Evolutionary conservation across 495 filamentous ascomycete species (phyloP).

Genomic region (Hypoxylon subgilvum): DNA sequence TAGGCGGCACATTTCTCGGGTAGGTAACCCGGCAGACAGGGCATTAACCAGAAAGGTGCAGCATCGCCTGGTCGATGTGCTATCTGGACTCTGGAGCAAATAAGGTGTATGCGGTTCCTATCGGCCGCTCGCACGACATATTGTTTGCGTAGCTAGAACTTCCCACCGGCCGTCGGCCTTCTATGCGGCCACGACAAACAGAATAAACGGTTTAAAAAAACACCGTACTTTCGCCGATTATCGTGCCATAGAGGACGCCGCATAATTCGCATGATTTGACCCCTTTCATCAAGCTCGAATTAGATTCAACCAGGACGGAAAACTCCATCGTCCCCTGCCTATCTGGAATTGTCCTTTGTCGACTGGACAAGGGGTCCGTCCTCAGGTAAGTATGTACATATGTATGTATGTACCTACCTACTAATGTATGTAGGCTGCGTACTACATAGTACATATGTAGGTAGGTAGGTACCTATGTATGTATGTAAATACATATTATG

Average conservation of each 20-base stretch:
- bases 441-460: background rate
- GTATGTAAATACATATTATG: constrained; percentile 30
- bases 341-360: constrained; percentile 29
- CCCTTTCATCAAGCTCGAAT: constrained; percentile 23
- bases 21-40: constrained; percentile 30
- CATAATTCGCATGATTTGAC: constrained; percentile 31
- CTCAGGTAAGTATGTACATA: background rate
- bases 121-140: constrained; percentile 5
- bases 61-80: constrained; percentile 19
- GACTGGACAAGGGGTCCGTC: constrained; percentile 18
- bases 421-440: constrained; percentile 33
- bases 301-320: constrained; percentile 19
- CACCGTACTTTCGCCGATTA: constrained; percentile 1
- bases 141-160: constrained; percentile 8
- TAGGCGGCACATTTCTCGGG: constrained; percentile 29
- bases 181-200: constrained; percentile 15
- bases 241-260: constrained; percentile 12
- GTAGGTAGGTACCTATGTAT: too few relatives aligned
- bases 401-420: too few relatives aligned
- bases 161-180: constrained; percentile 3
- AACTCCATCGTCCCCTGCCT: constrained; percentile 31
- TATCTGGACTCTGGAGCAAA: background rate
- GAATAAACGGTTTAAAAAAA: too few relatives aligned
- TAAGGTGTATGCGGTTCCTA: constrained; percentile 1
- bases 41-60: constrained; percentile 15